Conservation (phyloP, 2,329 filamentous ascomycete genomes). For the Neofusicoccum cordaticola region DNA sequence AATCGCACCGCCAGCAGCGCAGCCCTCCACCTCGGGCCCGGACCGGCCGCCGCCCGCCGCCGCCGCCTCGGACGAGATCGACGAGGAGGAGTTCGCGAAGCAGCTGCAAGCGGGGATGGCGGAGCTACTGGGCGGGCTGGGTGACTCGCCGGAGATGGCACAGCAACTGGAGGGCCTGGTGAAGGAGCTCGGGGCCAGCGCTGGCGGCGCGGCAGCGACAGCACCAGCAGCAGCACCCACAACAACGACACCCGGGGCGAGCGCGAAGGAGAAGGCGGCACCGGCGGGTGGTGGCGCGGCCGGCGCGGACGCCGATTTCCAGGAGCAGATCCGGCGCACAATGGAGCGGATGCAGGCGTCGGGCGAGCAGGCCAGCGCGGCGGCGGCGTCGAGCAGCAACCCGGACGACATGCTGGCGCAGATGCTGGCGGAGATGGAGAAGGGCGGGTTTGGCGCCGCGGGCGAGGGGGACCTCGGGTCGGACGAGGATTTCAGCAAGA, state of each 20-base stretch:
- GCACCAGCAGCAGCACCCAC: constrained; percentile 21
- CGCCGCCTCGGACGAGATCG: constrained; percentile 36
- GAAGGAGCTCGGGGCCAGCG: constrained; percentile 58
- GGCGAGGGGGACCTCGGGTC: constrained; percentile 46
- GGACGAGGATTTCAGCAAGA: constrained; percentile 89
- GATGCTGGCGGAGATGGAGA: constrained; percentile 84
- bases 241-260: not conserved
- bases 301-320: constrained; percentile 68
- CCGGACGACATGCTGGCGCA: constrained; percentile 82
- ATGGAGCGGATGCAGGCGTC: constrained; percentile 96
- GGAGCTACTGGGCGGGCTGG: constrained; percentile 70
- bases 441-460: constrained; percentile 55
- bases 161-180: constrained; percentile 76
- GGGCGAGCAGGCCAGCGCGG: constrained; percentile 77
- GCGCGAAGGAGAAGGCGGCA: constrained; percentile 17
- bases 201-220: constrained; percentile 23
- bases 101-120: constrained; percentile 91
- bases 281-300: constrained; percentile 26
- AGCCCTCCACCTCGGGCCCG: constrained; percentile 35
- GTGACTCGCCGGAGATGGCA: constrained; percentile 64
- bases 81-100: constrained; percentile 76
- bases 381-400: constrained; percentile 59
- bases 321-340: constrained; percentile 86
- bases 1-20: constrained; percentile 36
- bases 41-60: constrained; percentile 27